phyloP scores from a whole-genome alignment of 139 green algal genomes.

The Marvania coccoides region DNA sequence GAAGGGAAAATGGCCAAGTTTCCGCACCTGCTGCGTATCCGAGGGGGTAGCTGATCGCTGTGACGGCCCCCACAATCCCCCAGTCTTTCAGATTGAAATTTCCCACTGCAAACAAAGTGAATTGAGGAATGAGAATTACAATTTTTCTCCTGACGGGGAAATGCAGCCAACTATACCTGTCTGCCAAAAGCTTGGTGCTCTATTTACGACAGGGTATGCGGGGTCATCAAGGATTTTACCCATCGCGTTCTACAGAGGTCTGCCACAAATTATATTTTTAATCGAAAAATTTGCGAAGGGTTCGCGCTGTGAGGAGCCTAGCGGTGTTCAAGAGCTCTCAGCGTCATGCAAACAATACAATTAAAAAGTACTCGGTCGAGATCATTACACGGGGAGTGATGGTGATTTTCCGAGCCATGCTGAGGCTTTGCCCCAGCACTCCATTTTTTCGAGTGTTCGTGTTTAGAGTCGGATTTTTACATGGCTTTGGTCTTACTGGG shows the following conservation, averaged over 20 bases:
- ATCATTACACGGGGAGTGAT: no score
- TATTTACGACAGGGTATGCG: conserved; percentile 21
- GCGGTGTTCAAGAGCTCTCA: neutral
- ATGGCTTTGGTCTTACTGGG: neutral
- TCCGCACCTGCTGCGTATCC: conserved; percentile 14
- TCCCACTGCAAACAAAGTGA: conserved; percentile 6
- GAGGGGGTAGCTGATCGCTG: conserved; percentile 3
- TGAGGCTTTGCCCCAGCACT: no score
- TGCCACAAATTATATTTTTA: neutral
- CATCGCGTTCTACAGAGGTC: neutral
- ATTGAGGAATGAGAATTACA: neutral
- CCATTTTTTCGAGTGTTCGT: no score
- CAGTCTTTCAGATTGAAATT: conserved; percentile 20
- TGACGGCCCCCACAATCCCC: neutral
- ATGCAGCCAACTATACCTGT: neutral
- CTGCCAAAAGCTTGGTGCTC: conserved; percentile 10
- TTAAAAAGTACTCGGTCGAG: no score
- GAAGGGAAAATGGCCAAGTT: neutral
- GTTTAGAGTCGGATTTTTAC: neutral
- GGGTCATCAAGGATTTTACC: conserved; percentile 22
- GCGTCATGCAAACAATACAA: no score
- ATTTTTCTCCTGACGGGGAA: neutral
- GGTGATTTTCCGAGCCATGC: no score
- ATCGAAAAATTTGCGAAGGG: neutral
- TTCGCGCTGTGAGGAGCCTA: neutral